Conservation (phyloP, 2,329 filamentous ascomycete genomes). For the Colletotrichum sp. region DNA sequence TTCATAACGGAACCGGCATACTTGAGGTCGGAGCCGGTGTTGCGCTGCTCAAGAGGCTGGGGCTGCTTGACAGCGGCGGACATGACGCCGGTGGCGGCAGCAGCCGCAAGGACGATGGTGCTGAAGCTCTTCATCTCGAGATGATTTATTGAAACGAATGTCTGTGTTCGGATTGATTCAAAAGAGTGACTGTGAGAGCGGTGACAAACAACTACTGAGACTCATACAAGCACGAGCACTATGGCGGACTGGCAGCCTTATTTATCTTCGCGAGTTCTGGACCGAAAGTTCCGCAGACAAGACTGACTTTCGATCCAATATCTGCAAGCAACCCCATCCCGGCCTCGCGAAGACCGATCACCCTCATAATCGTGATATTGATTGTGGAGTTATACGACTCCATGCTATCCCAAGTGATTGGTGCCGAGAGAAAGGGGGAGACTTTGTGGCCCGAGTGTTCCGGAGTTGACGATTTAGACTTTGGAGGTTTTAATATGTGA, state of each 20-base stretch:
- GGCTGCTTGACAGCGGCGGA: background rate
- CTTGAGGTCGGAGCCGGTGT: background rate
- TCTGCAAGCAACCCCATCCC: background rate
- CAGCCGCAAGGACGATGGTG: background rate
- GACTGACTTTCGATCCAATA: background rate
- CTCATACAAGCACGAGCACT: fast-evolving
- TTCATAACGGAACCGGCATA: background rate
- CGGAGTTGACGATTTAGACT: slow-evolving; percentile 7
- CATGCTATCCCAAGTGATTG: background rate
- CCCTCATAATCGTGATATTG: background rate
- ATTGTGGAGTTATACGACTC: background rate
- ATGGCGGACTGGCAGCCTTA: background rate
- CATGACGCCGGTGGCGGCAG: slow-evolving; percentile 6
- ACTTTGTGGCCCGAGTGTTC: background rate
- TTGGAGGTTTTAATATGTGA: background rate
- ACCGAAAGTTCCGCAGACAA: background rate
- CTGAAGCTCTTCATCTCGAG: slow-evolving; percentile 16
- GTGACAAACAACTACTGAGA: background rate
- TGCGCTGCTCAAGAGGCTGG: background rate
- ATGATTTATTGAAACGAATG: background rate
- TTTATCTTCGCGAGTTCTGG: background rate
- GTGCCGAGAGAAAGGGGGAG: background rate
- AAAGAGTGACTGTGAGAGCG: background rate
- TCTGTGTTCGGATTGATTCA: background rate
- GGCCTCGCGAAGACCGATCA: background rate